Base-by-base conservation (phyloP, 2,329 filamentous ascomycete species). In the Bipolaris victoriae region DNA sequence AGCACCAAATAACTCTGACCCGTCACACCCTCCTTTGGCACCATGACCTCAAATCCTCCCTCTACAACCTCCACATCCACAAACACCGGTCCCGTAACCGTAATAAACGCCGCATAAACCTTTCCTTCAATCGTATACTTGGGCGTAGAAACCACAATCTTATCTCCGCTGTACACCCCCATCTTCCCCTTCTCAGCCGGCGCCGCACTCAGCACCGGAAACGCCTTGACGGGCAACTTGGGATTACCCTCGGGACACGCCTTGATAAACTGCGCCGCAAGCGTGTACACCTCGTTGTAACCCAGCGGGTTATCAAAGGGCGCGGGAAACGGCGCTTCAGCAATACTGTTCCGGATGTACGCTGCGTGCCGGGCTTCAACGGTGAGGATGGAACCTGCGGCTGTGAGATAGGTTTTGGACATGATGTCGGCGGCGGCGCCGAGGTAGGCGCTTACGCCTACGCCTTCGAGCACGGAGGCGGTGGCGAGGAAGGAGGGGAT, bases 321-420 rank as follows among this genome's bases (percentile, higher is more conserved):
- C 62, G 85, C 80, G 0, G 87, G 78, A 67, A 86, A 87, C 4
- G 74, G 72, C 65, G 85, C 69, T 47, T 77, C 73, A 10, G 7
- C 5, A 16, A 82, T 74, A 9, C 77, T 76, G 29, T 77, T 73
- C 50, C 87, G 84, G 62, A 89, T 78, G 77, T 87, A 88, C 3
- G 88, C 78, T 1, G 83, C 83, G 77, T 90, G 87, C 9, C 87
- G 83, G 31, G 87, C 82, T 67, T 90, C 87, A 54, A 88, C 83
- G 29, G 85, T 85, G 33, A 90, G 78, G 67, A 90, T 86, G 54
- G 83, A 83, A 24, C 83, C 87, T 1, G 87, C 87, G 3, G 82
- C 82, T 0, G 83, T 84, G 44, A 90, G 77, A 75, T 88, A 88
- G 20, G 78, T 77, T 61, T 85, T 82, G 71, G 82, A 80, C 58